phyloP scores from a whole-genome alignment of 140 eudicot genomes.

The Bidens hawaiensis region DNA sequence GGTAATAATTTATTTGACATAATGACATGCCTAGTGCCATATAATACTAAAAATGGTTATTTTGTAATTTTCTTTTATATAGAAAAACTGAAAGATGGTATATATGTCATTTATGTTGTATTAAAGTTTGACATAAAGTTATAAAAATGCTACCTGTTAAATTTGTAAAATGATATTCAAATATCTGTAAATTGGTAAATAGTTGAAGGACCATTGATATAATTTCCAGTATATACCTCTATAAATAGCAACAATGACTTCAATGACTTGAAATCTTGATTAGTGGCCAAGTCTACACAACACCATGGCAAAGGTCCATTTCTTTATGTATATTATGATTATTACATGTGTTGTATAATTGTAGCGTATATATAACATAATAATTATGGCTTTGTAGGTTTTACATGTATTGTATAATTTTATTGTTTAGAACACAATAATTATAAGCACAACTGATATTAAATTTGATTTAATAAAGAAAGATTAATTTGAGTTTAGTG shows the following conservation, averaged over 20 bases:
- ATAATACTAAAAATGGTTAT: too few relatives aligned
- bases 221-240: conserved; percentile 6
- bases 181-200: background rate
- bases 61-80: too few relatives aligned
- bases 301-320: conserved; percentile 33
- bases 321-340: background rate
- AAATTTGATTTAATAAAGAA: background rate
- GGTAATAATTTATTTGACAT: too few relatives aligned
- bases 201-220: conserved; percentile 10
- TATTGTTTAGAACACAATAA: background rate
- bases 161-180: background rate
- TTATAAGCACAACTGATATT: background rate
- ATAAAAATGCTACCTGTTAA: background rate
- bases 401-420: background rate
- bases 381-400: background rate
- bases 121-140: too few relatives aligned
- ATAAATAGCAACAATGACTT: conserved; percentile 28
- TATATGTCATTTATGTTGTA: too few relatives aligned
- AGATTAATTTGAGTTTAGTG: background rate
- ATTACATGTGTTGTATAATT: background rate
- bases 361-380: background rate
- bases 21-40: too few relatives aligned
- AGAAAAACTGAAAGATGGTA: too few relatives aligned
- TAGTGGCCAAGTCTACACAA: conserved; percentile 7
- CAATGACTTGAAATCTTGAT: too few relatives aligned